phyloP scores from a whole-genome alignment of 352 stramenopile species.

The Pythium chondricola region DNA sequence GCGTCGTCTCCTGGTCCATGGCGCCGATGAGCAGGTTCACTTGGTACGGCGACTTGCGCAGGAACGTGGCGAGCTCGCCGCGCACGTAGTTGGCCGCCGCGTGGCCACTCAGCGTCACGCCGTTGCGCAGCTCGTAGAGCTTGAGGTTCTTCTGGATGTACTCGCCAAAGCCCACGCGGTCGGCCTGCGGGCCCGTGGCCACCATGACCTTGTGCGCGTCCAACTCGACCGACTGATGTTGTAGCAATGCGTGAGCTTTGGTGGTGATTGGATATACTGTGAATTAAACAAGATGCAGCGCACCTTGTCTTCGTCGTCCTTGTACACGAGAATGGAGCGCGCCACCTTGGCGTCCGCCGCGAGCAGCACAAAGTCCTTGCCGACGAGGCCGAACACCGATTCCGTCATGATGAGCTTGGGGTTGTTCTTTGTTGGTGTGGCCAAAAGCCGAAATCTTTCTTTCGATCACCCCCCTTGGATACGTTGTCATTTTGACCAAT shows the following conservation, averaged over 20 bases:
- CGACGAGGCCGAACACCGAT: slow-evolving; percentile 86
- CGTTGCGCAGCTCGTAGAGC: slow-evolving; percentile 86
- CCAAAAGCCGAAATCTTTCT: no score
- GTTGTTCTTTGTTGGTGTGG: no score
- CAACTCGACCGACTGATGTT: slow-evolving; percentile 53
- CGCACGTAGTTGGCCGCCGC: slow-evolving; percentile 84
- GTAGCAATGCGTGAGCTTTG: slow-evolving; percentile 6
- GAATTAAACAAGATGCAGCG: slow-evolving; percentile 1
- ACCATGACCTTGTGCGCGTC: slow-evolving; percentile 83
- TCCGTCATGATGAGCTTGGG: no score
- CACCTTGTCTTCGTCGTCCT: slow-evolving; percentile 92
- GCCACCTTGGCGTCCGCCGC: slow-evolving; percentile 86
- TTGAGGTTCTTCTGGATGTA: slow-evolving; percentile 92
- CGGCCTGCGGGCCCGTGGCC: slow-evolving; percentile 65
- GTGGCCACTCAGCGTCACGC: slow-evolving; percentile 72
- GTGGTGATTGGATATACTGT: background rate
- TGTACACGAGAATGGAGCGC: slow-evolving; percentile 91
- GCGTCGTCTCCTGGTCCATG: slow-evolving; percentile 39
- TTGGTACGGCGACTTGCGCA: slow-evolving; percentile 81
- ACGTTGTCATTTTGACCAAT: no score
- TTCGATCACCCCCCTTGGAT: no score
- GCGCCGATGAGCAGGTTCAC: slow-evolving; percentile 81
- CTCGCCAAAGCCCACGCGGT: slow-evolving; percentile 79
- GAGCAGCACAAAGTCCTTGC: slow-evolving; percentile 90
- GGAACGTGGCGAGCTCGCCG: slow-evolving; percentile 66